Base-by-base conservation (phyloP, 306 rosid genomes). In the Inga leiocalycina region DNA sequence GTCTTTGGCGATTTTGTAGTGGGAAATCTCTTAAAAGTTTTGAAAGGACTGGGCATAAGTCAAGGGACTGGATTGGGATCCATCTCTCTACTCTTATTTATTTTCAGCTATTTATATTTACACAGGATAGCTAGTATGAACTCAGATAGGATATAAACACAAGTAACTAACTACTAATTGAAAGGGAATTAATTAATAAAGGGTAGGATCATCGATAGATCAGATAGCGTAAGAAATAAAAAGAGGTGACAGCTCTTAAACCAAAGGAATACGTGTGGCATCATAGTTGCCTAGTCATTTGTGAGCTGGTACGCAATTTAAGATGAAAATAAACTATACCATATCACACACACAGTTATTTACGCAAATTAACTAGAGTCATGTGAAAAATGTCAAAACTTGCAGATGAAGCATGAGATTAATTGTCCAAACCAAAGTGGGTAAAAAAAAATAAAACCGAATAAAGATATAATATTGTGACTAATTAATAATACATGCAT, bases 261-360 rank as follows among this genome's bases (percentile, higher is more conserved):
- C 70, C 62, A 41, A 52, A 66, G 66, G 77, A 5, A 27, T 80
- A 79, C 81, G 78, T 34, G 84, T 81, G 78, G 77, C 77, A 39
- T 39, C 43, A 24, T 24, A 80, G 30, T 57, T 56, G 88, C 43
- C 80, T 3, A 5, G 39, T 64, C 69, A 64, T 13, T 49, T 1
- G 76, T 74, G 88, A 82, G 66, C 77, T 74, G 84, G 54, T 17
- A 65, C 3, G 83, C 79, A 86, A 77, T 69, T 71, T 66, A 74
- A 79, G 56, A 6, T 64, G 14, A 10, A 32, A 83, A 74, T 56
- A 56, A 56, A 56, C 7, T 6, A 27, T 10, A 57, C 14, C 10
- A 52, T 1, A 27, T 27, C 30, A 27, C 30, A 27, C 30, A 27
- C 30, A 27, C 30, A 27, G 30, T 27, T 27, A 27, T 27, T 27